Percentiles rank a stretch among this genome's conserved stretches.
These are phyloP conservation scores for Petasospora fabianii DNA, from an alignment of 1,139 yeast genomes.

Conservation along the genomic window DNA sequence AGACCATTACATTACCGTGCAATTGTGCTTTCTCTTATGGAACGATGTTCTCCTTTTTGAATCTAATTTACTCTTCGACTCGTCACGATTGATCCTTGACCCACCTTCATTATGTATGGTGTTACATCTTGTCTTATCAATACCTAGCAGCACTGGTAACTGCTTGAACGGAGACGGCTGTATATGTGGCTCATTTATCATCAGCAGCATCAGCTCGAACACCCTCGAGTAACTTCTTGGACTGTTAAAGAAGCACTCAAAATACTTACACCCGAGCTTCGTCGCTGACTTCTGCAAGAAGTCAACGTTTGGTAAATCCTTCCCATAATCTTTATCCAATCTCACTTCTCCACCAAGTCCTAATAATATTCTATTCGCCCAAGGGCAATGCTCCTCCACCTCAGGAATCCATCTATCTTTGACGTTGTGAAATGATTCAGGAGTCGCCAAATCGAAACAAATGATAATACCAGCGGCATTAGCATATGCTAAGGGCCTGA, in stretches of 20 bases:
- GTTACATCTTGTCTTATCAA: neutral
- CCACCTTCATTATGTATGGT: too few relatives aligned
- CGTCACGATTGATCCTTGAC: too few relatives aligned
- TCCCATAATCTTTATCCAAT: constrained; percentile 6
- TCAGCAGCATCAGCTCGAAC: constrained; percentile 20
- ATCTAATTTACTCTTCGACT: neutral
- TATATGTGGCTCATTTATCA: constrained; percentile 9
- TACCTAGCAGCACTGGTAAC: neutral
- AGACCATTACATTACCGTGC: constrained; percentile 6
- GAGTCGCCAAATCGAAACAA: constrained; percentile 64
- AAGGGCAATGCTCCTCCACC: constrained; percentile 23
- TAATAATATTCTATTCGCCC: constrained; percentile 18
- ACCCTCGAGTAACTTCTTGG: constrained; percentile 16
- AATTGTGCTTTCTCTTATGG: constrained; percentile 3
- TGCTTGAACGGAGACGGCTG: neutral
- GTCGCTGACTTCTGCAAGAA: constrained; percentile 17
- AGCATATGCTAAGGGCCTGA: constrained; percentile 64
- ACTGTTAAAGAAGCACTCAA: constrained; percentile 23
- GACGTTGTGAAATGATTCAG: constrained; percentile 42
- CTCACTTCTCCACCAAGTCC: constrained; percentile 25
- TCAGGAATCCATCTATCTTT: constrained; percentile 35
- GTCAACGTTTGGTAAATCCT: constrained; percentile 14
- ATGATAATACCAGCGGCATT: constrained; percentile 67
- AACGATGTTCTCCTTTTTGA: constrained; percentile 8
- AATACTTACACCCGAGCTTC: constrained; percentile 17